Base-by-base conservation (phyloP, 371 early-diverging fungal genomes). In the Gilbertella persicaria region DNA sequence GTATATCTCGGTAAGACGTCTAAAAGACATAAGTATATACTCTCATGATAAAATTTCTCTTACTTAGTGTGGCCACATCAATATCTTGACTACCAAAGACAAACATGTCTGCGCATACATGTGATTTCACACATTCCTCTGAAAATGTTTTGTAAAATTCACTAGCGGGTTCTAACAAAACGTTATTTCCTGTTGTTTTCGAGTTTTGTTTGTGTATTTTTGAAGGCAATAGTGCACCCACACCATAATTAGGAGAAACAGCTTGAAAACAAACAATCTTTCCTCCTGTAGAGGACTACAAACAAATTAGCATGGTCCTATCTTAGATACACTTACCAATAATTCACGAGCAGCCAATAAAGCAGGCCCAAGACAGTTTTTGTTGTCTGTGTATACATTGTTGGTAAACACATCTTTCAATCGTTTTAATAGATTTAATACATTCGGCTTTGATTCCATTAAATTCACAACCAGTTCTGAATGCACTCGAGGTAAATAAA, bases 41-140 rank as follows among this genome's bases (percentile, higher is more conserved):
- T 36, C 29, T 35, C 25, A 48, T 14, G 38, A 17, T 29, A 24
- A 20, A 58, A n/a, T n/a, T n/a, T n/a, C n/a, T n/a, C 76, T 58
- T 71, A 75, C 86, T 82, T 10, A 96, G 62, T 0, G 93, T 90
- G 1, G 95, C 89, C 7, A 94, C 69, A 62, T 95, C 97, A 28
- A 83, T 75, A 55, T 86, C 83, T 39, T 80, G 80, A 26, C 68
- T 59, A 45, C 88, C 85, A 72, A 95, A 87, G 19, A 92, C 58
- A 66, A 95, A 92, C 60, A 92, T 75, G 59, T 94, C 95, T 4
- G 93, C 82, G 21, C 86, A 85, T 28, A 96, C 84, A 61, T 93
- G 92, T 6, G 80, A 61, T 26, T 82, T 85, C 12, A 88, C 79
- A 62, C 93, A 89, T 42, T 88, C 85, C 1, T 80, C 84, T 2